phyloP scores from a whole-genome alignment of 2,329 filamentous ascomycete genomes.

The Elsinoe necatrix region DNA sequence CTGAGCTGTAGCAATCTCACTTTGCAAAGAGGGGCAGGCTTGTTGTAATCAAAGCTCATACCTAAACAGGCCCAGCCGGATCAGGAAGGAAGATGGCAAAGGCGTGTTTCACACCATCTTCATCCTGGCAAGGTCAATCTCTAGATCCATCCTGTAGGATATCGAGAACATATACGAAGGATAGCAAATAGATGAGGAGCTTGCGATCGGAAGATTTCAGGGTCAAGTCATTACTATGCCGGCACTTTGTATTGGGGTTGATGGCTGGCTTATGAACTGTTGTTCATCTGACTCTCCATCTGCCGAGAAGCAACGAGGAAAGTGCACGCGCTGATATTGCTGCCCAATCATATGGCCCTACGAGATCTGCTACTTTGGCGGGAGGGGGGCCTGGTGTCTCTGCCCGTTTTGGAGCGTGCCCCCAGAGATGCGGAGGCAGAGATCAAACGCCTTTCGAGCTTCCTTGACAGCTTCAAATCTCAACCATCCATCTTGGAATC shows the following conservation, averaged over 20 bases:
- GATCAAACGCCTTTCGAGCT: not conserved
- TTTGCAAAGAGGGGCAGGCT: not conserved
- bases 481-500: not conserved
- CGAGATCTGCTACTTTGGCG: not conserved
- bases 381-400: not conserved
- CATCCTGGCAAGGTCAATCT: not conserved
- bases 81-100: not conserved
- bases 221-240: not conserved
- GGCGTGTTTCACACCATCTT: not conserved
- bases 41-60: not conserved
- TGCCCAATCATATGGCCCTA: not conserved
- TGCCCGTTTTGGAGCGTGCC: not conserved
- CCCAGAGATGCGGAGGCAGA: not conserved
- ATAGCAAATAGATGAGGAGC: not conserved
- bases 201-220: not conserved
- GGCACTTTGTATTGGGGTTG: not conserved
- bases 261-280: not conserved
- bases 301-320: not conserved
- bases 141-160: not conserved
- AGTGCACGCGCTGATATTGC: not conserved
- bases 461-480: not conserved
- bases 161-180: not conserved
- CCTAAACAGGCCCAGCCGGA: not conserved
- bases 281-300: conserved; percentile 1
- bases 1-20: not conserved